Evolutionary conservation across 2,329 filamentous ascomycete genomes (phyloP), one percentile per base, ranked within the genome.

Genomic region (Beauveria varroae): DNA sequence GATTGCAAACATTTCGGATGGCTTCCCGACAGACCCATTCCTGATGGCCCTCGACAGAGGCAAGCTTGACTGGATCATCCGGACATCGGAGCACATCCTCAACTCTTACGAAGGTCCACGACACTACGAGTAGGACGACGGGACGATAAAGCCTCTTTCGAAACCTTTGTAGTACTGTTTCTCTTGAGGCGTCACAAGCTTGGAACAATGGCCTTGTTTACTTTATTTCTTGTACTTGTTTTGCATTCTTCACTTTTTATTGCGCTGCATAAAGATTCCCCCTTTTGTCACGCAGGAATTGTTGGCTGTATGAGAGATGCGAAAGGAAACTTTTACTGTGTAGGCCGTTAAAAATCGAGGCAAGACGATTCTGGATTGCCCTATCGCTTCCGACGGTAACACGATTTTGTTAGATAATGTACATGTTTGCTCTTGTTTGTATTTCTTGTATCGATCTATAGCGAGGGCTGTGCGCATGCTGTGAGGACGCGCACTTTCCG

Each of bases 21-120:
- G 69, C 18, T 76, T 73, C 66, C 73, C 74, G 1, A 73, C 73
- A 2, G 74, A 76, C 49, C 74, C 74, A 9, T 76, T 74, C 72
- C 67, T 76, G 54, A 69, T 68, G 60, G 74, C 71, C 56, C 67
- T 76, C 5, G 74, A 76, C 59, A 69, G 71, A 64, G 66, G 62
- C 57, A 76, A 76, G 69, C 69, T 76, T 47, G 74, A 76, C 46
- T 75, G 74, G 73, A 73, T 76, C 62, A 67, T 75, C 30, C 66
- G 68, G 41, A 72, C 72, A 5, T 73, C 74, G 4, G 68, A 74
- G 53, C 69, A 72, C 51, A 71, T 76, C 59, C 68, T 76, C 26
- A 69, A 70, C 49, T 68, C 68, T 4, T 74, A 73, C 64, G 67
- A 67, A 30, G 65, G 62, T 34, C 56, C 66, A 20, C 51, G 58